phyloP scores from a whole-genome alignment of 192 early-diverging fungal species.

The Allomyces macrogynus region DNA sequence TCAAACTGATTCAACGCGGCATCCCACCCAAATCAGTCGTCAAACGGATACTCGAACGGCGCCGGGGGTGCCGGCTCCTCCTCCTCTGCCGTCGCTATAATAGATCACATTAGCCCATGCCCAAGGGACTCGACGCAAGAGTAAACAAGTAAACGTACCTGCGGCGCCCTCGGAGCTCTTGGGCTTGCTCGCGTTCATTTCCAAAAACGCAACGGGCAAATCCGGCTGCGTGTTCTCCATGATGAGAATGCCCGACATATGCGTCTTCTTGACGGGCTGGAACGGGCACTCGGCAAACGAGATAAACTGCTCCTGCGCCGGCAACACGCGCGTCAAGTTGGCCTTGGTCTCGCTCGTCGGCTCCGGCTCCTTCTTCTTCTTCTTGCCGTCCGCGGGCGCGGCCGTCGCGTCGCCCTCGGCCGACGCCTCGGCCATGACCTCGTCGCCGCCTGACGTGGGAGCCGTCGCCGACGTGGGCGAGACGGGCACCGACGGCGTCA shows the following conservation, averaged over 20 bases:
- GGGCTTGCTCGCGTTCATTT: conserved; percentile 20
- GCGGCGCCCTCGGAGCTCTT: conserved; percentile 8
- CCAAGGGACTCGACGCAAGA: no score
- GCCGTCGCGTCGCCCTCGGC: conserved; percentile 14
- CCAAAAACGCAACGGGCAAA: conserved; percentile 67
- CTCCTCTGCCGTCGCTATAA: conserved; percentile 26
- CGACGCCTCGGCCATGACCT: neutral
- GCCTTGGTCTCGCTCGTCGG: conserved; percentile 48
- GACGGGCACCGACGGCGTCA: neutral
- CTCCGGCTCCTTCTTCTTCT: conserved; percentile 56
- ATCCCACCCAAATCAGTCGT: conserved; percentile 13
- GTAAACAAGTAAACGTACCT: conserved; percentile 3
- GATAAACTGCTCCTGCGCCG: conserved; percentile 68
- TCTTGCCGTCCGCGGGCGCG: conserved; percentile 11
- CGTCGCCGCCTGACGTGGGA: neutral
- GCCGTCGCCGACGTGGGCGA: neutral
- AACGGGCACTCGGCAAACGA: conserved; percentile 70
- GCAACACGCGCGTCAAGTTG: conserved; percentile 80
- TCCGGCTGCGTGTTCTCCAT: conserved; percentile 52
- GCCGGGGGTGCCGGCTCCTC: conserved; percentile 48
- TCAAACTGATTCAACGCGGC: no score
- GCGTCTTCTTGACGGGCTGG: conserved; percentile 57
- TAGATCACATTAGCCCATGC: no score
- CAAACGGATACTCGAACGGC: conserved; percentile 69
- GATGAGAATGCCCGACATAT: conserved; percentile 63